Evolutionary conservation across 2,329 filamentous ascomycete species (phyloP), one percentile per base, ranked within the genome.

Genomic region (Neurospora crassa): DNA sequence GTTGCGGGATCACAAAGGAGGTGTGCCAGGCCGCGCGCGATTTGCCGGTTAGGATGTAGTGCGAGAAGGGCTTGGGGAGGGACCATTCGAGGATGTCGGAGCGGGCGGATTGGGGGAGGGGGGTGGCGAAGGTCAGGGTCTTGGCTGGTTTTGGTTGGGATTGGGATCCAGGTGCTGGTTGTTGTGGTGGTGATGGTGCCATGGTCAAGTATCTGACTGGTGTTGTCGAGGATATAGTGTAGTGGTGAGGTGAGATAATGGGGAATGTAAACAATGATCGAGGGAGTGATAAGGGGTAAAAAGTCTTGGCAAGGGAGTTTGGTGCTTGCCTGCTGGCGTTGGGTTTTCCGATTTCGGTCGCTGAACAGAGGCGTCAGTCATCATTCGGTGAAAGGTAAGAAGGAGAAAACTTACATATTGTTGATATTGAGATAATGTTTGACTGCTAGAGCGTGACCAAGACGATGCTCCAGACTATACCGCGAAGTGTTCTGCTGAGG

Each of bases 1-100:
- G 82, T 73, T 84, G 82, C 1, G 84, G 84, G 69, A 86, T 81
- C 67, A 86, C 78, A 72, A 86, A 86, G 5, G 83, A 85, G 2
- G 84, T 86, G 76, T 85, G 83, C 84, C 84, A 85, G 16, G 84
- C 84, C 7, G 84, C 84, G 16, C 84, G 82, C 8, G 84, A 85
- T 37, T 80, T 80, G 70, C 84, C 84, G 1, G 83, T 84, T 11
- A 86, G 79, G 4, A 83, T 78, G 70, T 79, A 79, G 68, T 83
- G 80, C 69, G 79, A 77, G 72, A 82, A 79, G 0, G 83, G 83
- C 41, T 79, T 80, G 7, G 84, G 83, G 71, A 85, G 82, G 12
- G 77, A 78, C 82, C 82, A 84, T 71, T 84, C 82, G 0, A 85
- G 78, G 24, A 84, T 76, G n/a, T 82, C 78, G 29, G 83, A 85